phyloP scores from a whole-genome alignment of 2,329 filamentous ascomycete species.

The Pseudocercospora vitis region DNA sequence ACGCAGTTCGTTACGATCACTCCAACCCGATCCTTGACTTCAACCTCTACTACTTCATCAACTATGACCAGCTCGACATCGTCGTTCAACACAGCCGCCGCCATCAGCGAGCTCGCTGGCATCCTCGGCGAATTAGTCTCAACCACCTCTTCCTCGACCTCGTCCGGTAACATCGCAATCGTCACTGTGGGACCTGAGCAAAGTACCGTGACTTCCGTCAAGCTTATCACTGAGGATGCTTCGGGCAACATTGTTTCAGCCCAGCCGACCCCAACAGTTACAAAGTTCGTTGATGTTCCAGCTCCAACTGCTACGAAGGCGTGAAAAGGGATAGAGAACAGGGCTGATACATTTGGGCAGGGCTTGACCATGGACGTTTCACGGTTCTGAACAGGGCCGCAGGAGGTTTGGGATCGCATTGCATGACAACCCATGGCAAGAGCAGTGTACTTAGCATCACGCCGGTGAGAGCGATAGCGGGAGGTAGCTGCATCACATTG shows the following conservation, averaged over 20 bases:
- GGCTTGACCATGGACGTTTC: too few species aligned
- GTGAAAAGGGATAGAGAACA: too few species aligned
- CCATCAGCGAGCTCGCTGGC: constrained; percentile 23
- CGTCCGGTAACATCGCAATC: constrained; percentile 11
- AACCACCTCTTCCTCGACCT: not conserved
- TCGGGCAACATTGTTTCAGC: constrained; percentile 14
- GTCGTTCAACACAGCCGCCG: constrained; percentile 10
- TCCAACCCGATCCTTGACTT: too few species aligned
- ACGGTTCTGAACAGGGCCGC: too few species aligned
- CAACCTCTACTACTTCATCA: not conserved
- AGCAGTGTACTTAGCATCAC: too few species aligned
- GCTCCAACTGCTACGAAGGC: too few species aligned
- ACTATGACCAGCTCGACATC: constrained; percentile 12
- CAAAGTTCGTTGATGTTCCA: constrained; percentile 13
- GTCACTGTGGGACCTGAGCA: constrained; percentile 17
- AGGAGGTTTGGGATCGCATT: too few species aligned
- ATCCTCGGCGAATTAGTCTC: constrained; percentile 20
- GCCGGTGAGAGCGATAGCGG: too few species aligned
- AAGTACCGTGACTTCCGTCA: constrained; percentile 27
- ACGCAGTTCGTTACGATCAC: constrained; percentile 13
- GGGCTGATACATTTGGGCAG: too few species aligned
- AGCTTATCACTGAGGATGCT: constrained; percentile 23
- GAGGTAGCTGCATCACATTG: too few species aligned
- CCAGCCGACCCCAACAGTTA: constrained; percentile 11
- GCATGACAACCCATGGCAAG: too few species aligned